Conservation (phyloP, 805 yeast genomes). For the Kazachstania taianensis region DNA sequence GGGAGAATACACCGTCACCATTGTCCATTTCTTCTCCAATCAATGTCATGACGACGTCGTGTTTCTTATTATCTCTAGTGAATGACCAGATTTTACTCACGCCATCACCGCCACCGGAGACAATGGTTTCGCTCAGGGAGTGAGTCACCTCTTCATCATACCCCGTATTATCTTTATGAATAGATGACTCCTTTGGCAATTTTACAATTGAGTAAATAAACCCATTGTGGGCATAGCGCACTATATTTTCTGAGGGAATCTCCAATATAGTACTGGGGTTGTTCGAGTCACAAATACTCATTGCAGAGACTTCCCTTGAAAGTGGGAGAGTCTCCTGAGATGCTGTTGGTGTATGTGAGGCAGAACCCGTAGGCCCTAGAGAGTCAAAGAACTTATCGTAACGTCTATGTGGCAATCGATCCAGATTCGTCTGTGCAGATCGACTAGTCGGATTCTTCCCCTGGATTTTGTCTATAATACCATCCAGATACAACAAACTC, state of each 20-base stretch:
- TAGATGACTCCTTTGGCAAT: constrained; percentile 6
- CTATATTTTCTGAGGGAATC: constrained; percentile 53
- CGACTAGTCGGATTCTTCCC: constrained; percentile 5
- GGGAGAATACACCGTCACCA: constrained; percentile 61
- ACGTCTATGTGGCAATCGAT: constrained; percentile 50
- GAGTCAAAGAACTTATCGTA: constrained; percentile 87
- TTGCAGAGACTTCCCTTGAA: background rate
- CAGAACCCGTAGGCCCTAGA: constrained; percentile 65
- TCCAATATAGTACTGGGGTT: constrained; percentile 39
- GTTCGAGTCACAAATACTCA: constrained; percentile 1
- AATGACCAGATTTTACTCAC: constrained; percentile 70
- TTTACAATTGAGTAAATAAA: constrained; percentile 60
- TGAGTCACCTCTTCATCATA: background rate
- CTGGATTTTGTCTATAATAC: constrained; percentile 18
- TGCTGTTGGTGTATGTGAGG: constrained; percentile 6
- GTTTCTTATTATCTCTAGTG: constrained; percentile 7
- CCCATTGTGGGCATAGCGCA: constrained; percentile 85
- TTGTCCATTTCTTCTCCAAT: constrained; percentile 33
- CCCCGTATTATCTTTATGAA: constrained; percentile 5
- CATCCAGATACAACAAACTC: constrained; percentile 61
- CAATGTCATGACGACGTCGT: constrained; percentile 9
- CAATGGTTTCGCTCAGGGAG: constrained; percentile 30
- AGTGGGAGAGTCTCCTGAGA: constrained; percentile 1
- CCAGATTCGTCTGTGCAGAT: constrained; percentile 22
- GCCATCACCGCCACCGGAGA: constrained; percentile 90